Conservation (phyloP, 352 stramenopile genomes). For the Pythium brassicae region DNA sequence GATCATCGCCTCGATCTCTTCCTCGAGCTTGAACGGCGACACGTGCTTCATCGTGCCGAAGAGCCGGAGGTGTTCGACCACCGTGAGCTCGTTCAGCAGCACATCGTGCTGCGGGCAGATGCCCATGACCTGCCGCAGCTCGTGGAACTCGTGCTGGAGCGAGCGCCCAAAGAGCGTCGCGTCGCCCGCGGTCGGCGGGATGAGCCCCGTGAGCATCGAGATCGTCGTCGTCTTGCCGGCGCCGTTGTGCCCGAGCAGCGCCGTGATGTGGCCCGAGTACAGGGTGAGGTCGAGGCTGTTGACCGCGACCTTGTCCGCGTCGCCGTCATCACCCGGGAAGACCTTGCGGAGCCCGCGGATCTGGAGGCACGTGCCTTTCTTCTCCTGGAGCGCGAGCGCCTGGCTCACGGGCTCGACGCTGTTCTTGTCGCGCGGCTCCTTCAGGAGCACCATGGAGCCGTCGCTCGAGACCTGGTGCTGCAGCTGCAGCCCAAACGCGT, state of each 20-base stretch:
- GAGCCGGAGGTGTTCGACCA: constrained; percentile 93
- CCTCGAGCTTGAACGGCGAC: constrained; percentile 11
- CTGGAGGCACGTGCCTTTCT: constrained; percentile 38
- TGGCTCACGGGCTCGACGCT: constrained; percentile 39
- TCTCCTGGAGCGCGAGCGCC: constrained; percentile 34
- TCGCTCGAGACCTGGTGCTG: constrained; percentile 26
- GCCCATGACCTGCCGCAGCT: constrained; percentile 90
- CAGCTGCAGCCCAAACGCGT: constrained; percentile 10
- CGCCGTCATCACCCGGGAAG: constrained; percentile 54
- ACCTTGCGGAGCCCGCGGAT: constrained; percentile 44
- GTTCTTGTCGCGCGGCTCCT: constrained; percentile 5
- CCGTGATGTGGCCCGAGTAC: constrained; percentile 86
- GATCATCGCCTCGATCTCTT: constrained; percentile 39
- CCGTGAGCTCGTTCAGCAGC: constrained; percentile 92
- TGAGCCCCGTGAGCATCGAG: constrained; percentile 84
- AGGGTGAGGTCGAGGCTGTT: constrained; percentile 71
- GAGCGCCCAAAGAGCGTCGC: constrained; percentile 71
- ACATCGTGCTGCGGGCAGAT: constrained; percentile 98
- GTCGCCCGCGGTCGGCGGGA: constrained; percentile 47
- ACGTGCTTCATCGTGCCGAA: constrained; percentile 92
- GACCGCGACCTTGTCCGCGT: constrained; percentile 59
- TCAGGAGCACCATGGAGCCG: constrained; percentile 25
- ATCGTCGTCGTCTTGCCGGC: constrained; percentile 84
- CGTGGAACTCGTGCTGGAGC: constrained; percentile 69
- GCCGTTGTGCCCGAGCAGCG: constrained; percentile 59